These are phyloP conservation scores for Penicillium sp. DNA, from an alignment of 2,329 filamentous ascomycete genomes.

Conservation along the genomic window DNA sequence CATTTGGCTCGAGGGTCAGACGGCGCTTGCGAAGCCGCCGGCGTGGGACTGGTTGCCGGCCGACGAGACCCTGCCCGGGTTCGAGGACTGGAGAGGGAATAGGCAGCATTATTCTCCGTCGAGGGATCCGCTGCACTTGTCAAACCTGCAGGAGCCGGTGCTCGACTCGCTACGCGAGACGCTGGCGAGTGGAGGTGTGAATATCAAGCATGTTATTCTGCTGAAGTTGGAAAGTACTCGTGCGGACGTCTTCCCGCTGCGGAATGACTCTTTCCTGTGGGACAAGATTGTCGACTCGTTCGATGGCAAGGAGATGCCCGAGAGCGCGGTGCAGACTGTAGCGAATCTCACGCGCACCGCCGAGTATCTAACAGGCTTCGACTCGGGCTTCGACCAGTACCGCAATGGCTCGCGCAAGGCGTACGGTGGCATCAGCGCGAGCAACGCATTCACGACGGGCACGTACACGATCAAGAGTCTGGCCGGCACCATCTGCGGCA, in stretches of 20 bases:
- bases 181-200: conserved; percentile 34
- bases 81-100: conserved; percentile 31
- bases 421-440: conserved; percentile 50
- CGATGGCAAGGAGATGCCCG: conserved; percentile 40
- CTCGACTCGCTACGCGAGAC: conserved; percentile 33
- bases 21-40: conserved; percentile 26
- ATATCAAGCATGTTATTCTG: conserved; percentile 52
- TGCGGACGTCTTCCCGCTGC: conserved; percentile 52
- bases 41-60: conserved; percentile 32
- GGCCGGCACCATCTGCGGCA: conserved; percentile 48
- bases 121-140: conserved; percentile 48
- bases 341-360: conserved; percentile 37
- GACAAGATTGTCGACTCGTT: conserved; percentile 44
- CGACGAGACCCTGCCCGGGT: conserved; percentile 27
- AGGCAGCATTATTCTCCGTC: conserved; percentile 40
- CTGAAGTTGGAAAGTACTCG: conserved; percentile 54
- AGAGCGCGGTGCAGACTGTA: conserved; percentile 31
- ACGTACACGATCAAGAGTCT: conserved; percentile 54
- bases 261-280: conserved; percentile 44
- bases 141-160: conserved; percentile 41
- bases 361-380: conserved; percentile 34
- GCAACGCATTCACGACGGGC: conserved; percentile 46
- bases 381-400: conserved; percentile 31
- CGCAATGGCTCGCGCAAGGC: conserved; percentile 25
- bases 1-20: conserved; percentile 25